phyloP scores from a whole-genome alignment of 129 eudicot species.

The Arctium minus region DNA sequence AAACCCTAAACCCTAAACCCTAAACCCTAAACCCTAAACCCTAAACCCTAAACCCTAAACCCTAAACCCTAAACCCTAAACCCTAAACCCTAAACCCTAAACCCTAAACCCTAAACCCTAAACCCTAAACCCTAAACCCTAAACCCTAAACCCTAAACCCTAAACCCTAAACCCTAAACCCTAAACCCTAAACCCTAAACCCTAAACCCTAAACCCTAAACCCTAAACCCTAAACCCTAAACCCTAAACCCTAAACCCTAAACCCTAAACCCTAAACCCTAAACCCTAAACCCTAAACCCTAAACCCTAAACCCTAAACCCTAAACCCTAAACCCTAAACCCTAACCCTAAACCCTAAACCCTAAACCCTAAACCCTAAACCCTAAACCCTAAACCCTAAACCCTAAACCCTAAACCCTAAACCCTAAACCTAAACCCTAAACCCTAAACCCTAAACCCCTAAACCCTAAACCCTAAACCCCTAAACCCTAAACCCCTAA shows the following conservation, averaged over 20 bases:
- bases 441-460: too few species aligned
- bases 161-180: constrained; percentile 5
- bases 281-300: constrained; percentile 3
- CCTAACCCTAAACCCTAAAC: too few species aligned
- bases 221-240: constrained; percentile 8
- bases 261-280: constrained; percentile 15
- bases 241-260: constrained; percentile 15
- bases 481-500: too few species aligned
- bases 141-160: neutral
- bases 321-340: too few species aligned
- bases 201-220: constrained; percentile 7
- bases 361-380: too few species aligned
- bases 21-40: neutral
- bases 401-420: too few species aligned
- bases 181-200: constrained; percentile 9
- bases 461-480: too few species aligned
- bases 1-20: too few species aligned
- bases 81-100: constrained; percentile 1
- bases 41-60: neutral
- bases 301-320: constrained; percentile 4
- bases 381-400: too few species aligned
- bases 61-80: neutral
- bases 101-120: constrained; percentile 7
- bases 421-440: too few species aligned
- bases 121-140: constrained; percentile 3